Evolutionary conservation across 202 grass and related monocot species (phyloP), one percentile per base, ranked within the genome.

Genomic region (Elaeis oleifera): DNA sequence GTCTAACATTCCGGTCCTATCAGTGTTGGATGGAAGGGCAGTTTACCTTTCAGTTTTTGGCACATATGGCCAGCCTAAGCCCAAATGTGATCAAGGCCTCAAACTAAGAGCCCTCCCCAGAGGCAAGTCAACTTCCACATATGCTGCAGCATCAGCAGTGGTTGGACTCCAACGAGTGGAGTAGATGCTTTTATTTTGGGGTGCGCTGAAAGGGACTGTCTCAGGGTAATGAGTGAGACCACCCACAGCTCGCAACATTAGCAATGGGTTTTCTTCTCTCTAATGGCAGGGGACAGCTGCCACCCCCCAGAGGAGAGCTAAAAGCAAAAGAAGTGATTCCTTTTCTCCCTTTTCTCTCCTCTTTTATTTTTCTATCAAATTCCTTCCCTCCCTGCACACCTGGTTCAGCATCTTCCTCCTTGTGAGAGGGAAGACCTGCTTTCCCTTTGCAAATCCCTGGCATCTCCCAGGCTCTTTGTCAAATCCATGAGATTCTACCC

Each of bases 161-260:
- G 59, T 22, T 4, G n/a, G 18, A 21, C 29, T 53, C 20, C 13
- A 24, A 52, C 8, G 17, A 23, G 17, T 15, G 4, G 23, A 56
- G 18, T 7, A 3, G 5, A 17, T 18, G 5, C 13, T 58, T 13
- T 36, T 70, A 8, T 23, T 56, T 14, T 24, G 19, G 31, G 31
- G 16, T 44, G 53, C 13, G 19, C 26, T 23, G 49, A 23, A 27
- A 48, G 18, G 48, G 56, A 71, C 56, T 22, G 56, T 48, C 17
- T 60, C 48, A 60, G 68, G 56, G 9, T 59, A 36, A 36, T 60
- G 55, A 71, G 56, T 71, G 56, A 60, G 23, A 71, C 68, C n/a
- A 50, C 27, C 23, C 55, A 39, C 51, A 59, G 51, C 68, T 59
- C 14, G 11, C 18, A 26, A 4, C 2, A 60, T 71, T 51, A 27